A percentile compares a stretch with the other conserved stretches of the same genome.
phyloP scores from a whole-genome alignment of 1,139 yeast genomes.

The Spencermartinsiella ligniputridi region DNA sequence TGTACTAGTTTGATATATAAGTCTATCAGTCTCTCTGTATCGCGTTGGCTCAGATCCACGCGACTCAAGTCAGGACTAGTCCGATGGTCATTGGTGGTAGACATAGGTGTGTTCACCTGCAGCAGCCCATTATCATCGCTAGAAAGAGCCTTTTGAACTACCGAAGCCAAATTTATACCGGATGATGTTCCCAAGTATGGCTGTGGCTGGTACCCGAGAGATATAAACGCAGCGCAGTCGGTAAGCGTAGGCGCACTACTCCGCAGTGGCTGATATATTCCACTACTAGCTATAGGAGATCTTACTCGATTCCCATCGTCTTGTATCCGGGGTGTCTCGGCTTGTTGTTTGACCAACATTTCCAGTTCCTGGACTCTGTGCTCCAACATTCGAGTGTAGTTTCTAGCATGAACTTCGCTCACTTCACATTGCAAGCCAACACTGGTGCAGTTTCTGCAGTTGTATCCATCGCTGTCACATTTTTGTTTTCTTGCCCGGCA shows the following conservation, averaged over 20 bases:
- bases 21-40: conserved; percentile 2
- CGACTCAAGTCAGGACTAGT: neutral
- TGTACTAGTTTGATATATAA: conserved; percentile 8
- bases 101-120: neutral
- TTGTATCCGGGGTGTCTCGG: neutral
- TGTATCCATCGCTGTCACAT: conserved; percentile 11
- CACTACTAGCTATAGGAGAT: neutral
- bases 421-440: conserved; percentile 5
- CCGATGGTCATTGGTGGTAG: neutral
- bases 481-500: conserved; percentile 11
- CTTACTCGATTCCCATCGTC: neutral
- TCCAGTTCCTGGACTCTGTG: conserved; percentile 7
- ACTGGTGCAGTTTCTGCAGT: conserved; percentile 8
- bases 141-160: conserved; percentile 2
- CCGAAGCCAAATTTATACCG: conserved; percentile 1
- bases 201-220: neutral
- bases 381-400: conserved; percentile 7
- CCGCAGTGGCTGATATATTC: neutral
- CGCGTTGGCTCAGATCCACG: neutral
- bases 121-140: neutral
- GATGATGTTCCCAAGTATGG: neutral
- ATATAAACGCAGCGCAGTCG: neutral
- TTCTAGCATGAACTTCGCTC: conserved; percentile 1
- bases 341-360: neutral
- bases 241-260: neutral